phyloP scores from a whole-genome alignment of 768 basidiomycete species.

The Leccinum broughii region DNA sequence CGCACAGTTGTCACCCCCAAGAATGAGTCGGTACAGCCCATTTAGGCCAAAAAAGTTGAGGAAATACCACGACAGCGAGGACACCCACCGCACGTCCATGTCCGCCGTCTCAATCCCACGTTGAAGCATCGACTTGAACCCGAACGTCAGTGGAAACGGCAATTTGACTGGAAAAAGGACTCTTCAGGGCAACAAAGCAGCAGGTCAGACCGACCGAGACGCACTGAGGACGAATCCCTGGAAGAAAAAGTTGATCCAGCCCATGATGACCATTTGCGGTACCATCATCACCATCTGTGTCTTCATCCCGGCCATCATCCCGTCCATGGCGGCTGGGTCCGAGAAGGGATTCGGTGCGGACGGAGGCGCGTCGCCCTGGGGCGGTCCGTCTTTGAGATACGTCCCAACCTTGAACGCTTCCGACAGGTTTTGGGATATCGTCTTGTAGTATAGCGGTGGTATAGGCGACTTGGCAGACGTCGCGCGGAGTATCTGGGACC shows the following conservation, averaged over 20 bases:
- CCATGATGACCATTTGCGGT: slow-evolving; percentile 98
- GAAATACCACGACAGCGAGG: slow-evolving; percentile 98
- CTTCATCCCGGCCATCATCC: slow-evolving; percentile 99
- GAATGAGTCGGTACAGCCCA: slow-evolving; percentile 89
- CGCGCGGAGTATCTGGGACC: slow-evolving; percentile 81
- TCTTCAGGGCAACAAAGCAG: slow-evolving; percentile 1
- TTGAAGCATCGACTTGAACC: slow-evolving; percentile 98
- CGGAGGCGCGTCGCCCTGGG: slow-evolving; percentile 58
- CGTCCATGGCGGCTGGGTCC: slow-evolving; percentile 93
- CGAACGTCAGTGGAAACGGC: slow-evolving; percentile 94
- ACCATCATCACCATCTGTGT: slow-evolving; percentile 99
- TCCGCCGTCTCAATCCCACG: slow-evolving; percentile 93
- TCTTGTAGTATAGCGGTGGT: slow-evolving; percentile 67
- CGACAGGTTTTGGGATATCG: slow-evolving; percentile 74
- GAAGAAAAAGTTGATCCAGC: slow-evolving; percentile 99
- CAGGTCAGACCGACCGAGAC: slow-evolving; percentile 35
- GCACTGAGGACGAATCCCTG: slow-evolving; percentile 96
- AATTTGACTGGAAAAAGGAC: slow-evolving; percentile 72
- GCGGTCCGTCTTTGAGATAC: slow-evolving; percentile 85
- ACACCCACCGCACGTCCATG: slow-evolving; percentile 99
- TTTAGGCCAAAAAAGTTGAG: slow-evolving; percentile 98
- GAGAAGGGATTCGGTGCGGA: slow-evolving; percentile 78
- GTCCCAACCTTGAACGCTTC: slow-evolving; percentile 71
- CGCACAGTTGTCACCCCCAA: slow-evolving; percentile 88
- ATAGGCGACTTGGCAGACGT: slow-evolving; percentile 81